A percentile compares a stretch with the other conserved stretches of the same genome.
phyloP scores from a whole-genome alignment of 495 filamentous ascomycete species.

The Penicillium steckii region DNA sequence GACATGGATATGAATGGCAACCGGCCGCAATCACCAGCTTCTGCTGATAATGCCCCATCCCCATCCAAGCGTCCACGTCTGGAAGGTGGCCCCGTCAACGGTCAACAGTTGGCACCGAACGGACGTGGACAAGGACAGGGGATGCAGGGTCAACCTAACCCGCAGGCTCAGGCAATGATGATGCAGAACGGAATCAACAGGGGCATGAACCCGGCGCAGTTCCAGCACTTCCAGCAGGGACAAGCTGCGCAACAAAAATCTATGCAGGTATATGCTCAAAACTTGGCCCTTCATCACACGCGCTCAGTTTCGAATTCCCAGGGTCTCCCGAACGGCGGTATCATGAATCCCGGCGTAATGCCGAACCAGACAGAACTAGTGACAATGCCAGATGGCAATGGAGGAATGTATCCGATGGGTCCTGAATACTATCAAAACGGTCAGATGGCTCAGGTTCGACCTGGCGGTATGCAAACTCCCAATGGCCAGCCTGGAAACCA shows the following conservation, averaged over 20 bases:
- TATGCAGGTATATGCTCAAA: constrained; percentile 81
- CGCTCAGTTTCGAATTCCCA: constrained; percentile 60
- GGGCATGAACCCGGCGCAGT: constrained; percentile 71
- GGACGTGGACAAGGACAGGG: constrained; percentile 70
- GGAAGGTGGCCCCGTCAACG: constrained; percentile 70
- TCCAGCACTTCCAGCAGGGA: constrained; percentile 66
- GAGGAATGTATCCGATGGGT: constrained; percentile 50
- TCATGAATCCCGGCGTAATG: constrained; percentile 56
- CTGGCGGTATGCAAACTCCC: constrained; percentile 50
- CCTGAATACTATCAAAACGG: constrained; percentile 64
- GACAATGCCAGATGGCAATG: constrained; percentile 64
- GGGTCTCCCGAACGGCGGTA: constrained; percentile 68
- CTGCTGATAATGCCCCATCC: constrained; percentile 84
- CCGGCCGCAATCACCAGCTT: constrained; percentile 76
- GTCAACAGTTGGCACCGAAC: constrained; percentile 76
- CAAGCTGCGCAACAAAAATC: constrained; percentile 72
- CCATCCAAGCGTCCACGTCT: constrained; percentile 90
- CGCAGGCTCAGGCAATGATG: constrained; percentile 52
- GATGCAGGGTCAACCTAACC: constrained; percentile 68
- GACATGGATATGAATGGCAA: constrained; percentile 84
- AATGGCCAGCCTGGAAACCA: constrained; percentile 80
- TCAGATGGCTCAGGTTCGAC: constrained; percentile 55
- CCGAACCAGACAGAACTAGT: constrained; percentile 78
- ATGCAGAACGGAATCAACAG: constrained; percentile 73
- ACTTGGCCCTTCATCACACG: constrained; percentile 73